Base-by-base conservation (phyloP, 495 filamentous ascomycete species). In the Friedmanniomyces simplex region DNA sequence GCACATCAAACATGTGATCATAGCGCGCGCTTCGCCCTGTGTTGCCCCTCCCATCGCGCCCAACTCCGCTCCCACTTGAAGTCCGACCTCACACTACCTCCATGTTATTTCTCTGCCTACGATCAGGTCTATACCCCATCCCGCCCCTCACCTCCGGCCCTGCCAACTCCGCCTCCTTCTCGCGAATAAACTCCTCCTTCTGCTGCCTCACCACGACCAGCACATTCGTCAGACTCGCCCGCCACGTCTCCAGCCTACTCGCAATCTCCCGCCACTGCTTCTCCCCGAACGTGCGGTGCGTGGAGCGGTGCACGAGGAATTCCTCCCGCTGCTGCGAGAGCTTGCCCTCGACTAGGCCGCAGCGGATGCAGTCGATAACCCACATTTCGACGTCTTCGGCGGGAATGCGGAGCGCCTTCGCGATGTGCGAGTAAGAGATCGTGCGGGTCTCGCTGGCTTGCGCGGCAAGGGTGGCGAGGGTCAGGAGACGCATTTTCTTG, bases 241-340 rank as follows among this genome's bases (percentile, higher is more conserved):
- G 85, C 91, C 89, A 97, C 66, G 86, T 86, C 72, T 96, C 90
- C 65, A 99, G 72, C 41, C 90, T 79, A 32, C 82, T 83, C 63
- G 87, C 88, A 21, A 99, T 83, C 76, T 97, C 90, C 51, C 84
- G 82, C 94, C 94, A 99, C 75, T 99, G 93, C 77, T 91, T 94
- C 80, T 95, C 87, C 57, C 88, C 88, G 65, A 99, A 97, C 25
- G 95, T 91, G 28, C 93, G 81, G 78, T 96, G 95, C 55, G 89
- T 94, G 61, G 87, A 88, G 59, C 89, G 80, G 75, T 99, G 93
- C 43, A 99, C 87, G 14, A 96, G 76, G 79, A 99, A 97, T 26
- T 89, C 85, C 67, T 89, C 82, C 61, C 88, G 88, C 65, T 89
- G 79, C 74, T 99, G 93, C 22, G 83, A 88, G 50, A 99, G 79